These are phyloP conservation scores for Arthrobotrys musiformis DNA, from an alignment of 2,329 filamentous ascomycete species.

Conservation along the genomic window DNA sequence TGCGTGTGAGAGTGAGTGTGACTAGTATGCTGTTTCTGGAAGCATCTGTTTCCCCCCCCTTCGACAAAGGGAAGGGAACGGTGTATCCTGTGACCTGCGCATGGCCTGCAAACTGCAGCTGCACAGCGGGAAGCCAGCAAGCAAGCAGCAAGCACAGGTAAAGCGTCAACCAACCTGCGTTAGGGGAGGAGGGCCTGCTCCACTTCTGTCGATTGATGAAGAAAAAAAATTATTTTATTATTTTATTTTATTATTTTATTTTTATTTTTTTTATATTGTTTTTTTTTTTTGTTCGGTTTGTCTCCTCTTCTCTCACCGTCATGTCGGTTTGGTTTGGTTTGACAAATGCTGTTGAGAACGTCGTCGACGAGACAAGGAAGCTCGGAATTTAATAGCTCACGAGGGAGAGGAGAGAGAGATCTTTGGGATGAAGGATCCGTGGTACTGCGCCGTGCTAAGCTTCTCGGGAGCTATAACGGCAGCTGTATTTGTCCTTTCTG, in stretches of 20 bases:
- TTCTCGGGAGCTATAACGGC: slow-evolving; percentile 23
- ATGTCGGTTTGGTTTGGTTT: too few species aligned
- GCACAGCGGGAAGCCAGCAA: slow-evolving; percentile 52
- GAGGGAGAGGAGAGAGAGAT: too few species aligned
- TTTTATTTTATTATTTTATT: neutral
- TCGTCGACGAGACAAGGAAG: slow-evolving; percentile 25
- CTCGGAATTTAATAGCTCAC: slow-evolving; percentile 49
- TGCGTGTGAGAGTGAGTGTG: too few species aligned
- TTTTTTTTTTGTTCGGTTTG: neutral
- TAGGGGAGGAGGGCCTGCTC: slow-evolving; percentile 12
- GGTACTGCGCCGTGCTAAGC: slow-evolving; percentile 38
- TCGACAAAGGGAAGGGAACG: slow-evolving; percentile 28
- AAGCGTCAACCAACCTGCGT: slow-evolving; percentile 39
- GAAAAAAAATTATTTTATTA: slow-evolving; percentile 1
- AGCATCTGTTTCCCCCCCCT: slow-evolving; percentile 40
- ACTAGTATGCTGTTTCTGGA: slow-evolving; percentile 55
- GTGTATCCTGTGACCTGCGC: slow-evolving; percentile 55
- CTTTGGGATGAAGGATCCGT: slow-evolving; percentile 25
- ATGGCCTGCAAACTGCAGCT: slow-evolving; percentile 55
- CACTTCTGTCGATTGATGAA: slow-evolving; percentile 33
- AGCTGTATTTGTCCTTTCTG: slow-evolving; percentile 1
- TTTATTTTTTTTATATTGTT: neutral
- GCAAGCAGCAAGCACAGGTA: slow-evolving; percentile 31
- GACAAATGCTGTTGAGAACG: neutral
- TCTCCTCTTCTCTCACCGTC: too few species aligned